These are phyloP conservation scores for Russula ochroleuca DNA, from an alignment of 768 basidiomycete genomes.

Conservation along the genomic window DNA sequence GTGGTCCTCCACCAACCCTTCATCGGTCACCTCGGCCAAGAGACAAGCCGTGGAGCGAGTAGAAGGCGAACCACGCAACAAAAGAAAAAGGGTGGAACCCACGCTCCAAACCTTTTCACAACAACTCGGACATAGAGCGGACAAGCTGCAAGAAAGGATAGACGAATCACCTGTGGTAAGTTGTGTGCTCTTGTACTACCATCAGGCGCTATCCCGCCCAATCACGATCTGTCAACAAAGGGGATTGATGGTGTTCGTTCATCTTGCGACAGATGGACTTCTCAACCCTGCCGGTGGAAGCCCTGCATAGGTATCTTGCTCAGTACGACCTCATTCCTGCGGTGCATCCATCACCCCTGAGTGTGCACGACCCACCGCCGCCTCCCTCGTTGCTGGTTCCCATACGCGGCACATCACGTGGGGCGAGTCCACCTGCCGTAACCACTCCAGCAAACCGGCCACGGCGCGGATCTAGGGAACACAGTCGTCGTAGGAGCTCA, in stretches of 20 bases:
- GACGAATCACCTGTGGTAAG: slow-evolving; percentile 23
- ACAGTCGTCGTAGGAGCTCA: slow-evolving; percentile 61
- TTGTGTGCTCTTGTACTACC: not conserved
- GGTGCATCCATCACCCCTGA: slow-evolving; percentile 66
- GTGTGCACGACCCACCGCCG: slow-evolving; percentile 63
- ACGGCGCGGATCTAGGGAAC: slow-evolving; percentile 62
- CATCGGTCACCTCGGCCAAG: slow-evolving; percentile 38
- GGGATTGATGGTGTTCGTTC: slow-evolving; percentile 3
- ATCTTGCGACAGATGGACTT: slow-evolving; percentile 61
- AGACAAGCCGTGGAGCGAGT: slow-evolving; percentile 61
- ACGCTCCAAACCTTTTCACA: slow-evolving; percentile 26
- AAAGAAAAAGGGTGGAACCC: slow-evolving; percentile 65
- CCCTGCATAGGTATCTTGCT: slow-evolving; percentile 66
- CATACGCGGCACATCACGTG: slow-evolving; percentile 42
- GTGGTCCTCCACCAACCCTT: slow-evolving; percentile 45
- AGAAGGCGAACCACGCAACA: slow-evolving; percentile 70
- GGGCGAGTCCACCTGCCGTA: slow-evolving; percentile 46
- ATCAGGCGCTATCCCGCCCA: not conserved
- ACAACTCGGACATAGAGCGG: slow-evolving; percentile 18
- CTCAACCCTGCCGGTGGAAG: slow-evolving; percentile 57
- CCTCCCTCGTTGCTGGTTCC: slow-evolving; percentile 57
- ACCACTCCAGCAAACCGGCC: slow-evolving; percentile 66
- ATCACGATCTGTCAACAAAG: slow-evolving; percentile 18
- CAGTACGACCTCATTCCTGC: slow-evolving; percentile 68
- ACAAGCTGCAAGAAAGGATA: slow-evolving; percentile 28